Evolutionary conservation across 1,284 basidiomycete species (phyloP).

Genomic region (Tremellales sp.): DNA sequence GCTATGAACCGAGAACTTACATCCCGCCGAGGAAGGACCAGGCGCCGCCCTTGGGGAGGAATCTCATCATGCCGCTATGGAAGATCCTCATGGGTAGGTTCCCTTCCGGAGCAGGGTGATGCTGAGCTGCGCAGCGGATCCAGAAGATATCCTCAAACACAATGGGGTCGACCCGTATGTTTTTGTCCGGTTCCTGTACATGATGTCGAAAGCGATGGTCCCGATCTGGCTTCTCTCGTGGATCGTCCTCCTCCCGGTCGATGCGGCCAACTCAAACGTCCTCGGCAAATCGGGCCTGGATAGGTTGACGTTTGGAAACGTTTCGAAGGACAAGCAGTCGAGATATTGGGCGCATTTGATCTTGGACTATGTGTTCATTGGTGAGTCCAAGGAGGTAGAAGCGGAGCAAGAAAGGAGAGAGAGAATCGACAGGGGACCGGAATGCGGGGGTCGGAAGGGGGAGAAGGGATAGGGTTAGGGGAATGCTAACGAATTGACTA

Average conservation of each 20-base stretch:
- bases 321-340: conserved; percentile 34
- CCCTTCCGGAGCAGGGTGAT: conserved; percentile 44
- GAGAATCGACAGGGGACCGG: background rate
- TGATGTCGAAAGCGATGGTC: conserved; percentile 63
- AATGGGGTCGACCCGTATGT: conserved; percentile 64
- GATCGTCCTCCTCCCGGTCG: conserved; percentile 59
- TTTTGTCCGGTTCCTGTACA: conserved; percentile 63
- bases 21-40: conserved; percentile 45
- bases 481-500: conserved; percentile 27
- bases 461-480: background rate
- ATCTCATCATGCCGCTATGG: conserved; percentile 36
- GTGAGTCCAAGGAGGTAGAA: no score
- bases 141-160: conserved; percentile 51
- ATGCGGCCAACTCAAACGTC: conserved; percentile 53
- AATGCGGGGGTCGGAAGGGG: conserved; percentile 1
- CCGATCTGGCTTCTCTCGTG: conserved; percentile 63
- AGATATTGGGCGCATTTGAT: conserved; percentile 52
- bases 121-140: conserved; percentile 58
- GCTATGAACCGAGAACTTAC: conserved; percentile 74
- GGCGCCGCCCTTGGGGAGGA: conserved; percentile 29
- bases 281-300: conserved; percentile 51
- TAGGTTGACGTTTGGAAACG: conserved; percentile 55
- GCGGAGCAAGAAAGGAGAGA: no score
- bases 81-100: conserved; percentile 30
- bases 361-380: conserved; percentile 50